Base-by-base conservation (phyloP, 2,329 filamentous ascomycete genomes). In the Trichoderma sp. region DNA sequence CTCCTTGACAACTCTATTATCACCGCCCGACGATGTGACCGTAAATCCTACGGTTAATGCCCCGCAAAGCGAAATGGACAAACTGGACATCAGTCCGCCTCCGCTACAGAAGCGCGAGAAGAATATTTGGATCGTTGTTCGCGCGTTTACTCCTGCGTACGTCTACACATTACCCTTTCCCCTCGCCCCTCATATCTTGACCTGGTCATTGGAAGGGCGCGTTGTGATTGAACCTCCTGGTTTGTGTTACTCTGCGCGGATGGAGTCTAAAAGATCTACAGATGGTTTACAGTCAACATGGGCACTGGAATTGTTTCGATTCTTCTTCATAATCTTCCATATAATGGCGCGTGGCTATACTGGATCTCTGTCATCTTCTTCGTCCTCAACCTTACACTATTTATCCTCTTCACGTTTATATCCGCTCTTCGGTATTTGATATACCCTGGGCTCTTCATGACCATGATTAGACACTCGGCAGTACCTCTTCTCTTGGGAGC, bases 221-320 rank as follows among this genome's bases (percentile, higher is more conserved):
- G 43, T 50, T 0, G n/a, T 20, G n/a, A 47, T 47, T 34, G 17
- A 17, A 30, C 32, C 20, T 15, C 12, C 1, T 20, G 43, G n/a
- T n/a, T 20, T 50, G 43, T 50, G 43, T 4, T 50, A 6, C 17
- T 36, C 58, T 30, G 15, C 7, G 8, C n/a, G 13, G 5, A 23
- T 26, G 15, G n/a, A 30, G 32, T 67, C 43, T 50, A 20, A 50
- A 58, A 58, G 15, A 0, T n/a, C 43, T 26, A 7, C 8, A 58
- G 64, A 6, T 67, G 64, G 64, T 67, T 67, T 28, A 67, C 64
- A n/a, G 6, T 67, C 2, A 67, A 67, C 17, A 67, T 67, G 64
- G 64, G 64, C 11, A 67, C 64, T 20, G 64, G 64, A 6, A 67
- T 67, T 12, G 64, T 67, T 58, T 58, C 64, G 11, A 67, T 67